Percentiles rank a stretch among this genome's conserved stretches.
These are phyloP conservation scores for Pycnococcus provasolii DNA, from an alignment of 139 green algal genomes.

Conservation along the genomic window DNA sequence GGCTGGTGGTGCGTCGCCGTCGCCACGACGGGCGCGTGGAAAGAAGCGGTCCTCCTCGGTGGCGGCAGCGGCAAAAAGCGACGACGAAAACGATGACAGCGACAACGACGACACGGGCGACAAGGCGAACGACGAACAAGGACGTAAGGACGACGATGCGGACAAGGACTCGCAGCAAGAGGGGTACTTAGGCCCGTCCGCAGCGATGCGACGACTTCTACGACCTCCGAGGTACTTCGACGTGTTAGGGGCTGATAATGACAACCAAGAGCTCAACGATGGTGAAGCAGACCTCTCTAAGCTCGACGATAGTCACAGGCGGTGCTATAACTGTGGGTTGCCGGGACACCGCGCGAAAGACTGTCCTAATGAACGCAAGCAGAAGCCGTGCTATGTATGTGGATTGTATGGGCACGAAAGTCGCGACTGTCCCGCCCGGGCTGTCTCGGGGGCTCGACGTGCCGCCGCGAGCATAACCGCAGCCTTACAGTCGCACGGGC, in stretches of 20 bases:
- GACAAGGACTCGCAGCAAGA: not conserved
- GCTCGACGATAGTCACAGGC: not conserved
- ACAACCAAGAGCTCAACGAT: no score
- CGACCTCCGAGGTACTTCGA: slow-evolving; percentile 7
- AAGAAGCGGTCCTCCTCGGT: no score
- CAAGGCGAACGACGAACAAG: not conserved
- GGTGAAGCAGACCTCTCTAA: not conserved
- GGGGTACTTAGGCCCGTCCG: not conserved
- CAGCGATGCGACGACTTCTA: not conserved
- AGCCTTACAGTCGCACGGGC: no score
- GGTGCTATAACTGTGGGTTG: slow-evolving; percentile 13
- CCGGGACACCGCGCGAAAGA: slow-evolving; percentile 3
- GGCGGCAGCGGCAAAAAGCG: not conserved
- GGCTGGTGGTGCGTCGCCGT: no score
- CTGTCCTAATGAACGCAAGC: slow-evolving; percentile 3
- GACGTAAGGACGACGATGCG: not conserved
- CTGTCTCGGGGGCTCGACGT: no score
- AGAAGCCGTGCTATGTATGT: slow-evolving; percentile 16
- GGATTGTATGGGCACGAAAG: slow-evolving; percentile 10
- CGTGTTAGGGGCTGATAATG: not conserved
- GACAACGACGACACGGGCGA: not conserved
- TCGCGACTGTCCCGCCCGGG: slow-evolving; percentile 2
- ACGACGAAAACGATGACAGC: not conserved
- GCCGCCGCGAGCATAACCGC: no score
- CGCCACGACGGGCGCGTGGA: no score